Evolutionary conservation across 1,139 yeast species (phyloP).

Genomic region (Eremothecium cymbalariae): DNA sequence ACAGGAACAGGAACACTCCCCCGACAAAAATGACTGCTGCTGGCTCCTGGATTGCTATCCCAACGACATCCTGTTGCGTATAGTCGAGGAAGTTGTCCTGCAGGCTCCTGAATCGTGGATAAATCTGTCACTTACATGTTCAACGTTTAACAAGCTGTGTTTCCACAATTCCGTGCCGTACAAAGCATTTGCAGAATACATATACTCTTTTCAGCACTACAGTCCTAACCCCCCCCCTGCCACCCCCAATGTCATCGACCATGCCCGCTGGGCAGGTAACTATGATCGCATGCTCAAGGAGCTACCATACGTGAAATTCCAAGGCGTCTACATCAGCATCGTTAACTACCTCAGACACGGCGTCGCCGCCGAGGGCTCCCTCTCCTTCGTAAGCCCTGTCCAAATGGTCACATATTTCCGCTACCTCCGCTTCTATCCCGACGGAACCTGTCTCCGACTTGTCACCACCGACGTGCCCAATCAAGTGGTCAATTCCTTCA

Average conservation of each 20-base stretch:
- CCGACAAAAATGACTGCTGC: too few species aligned
- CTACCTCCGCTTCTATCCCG: conserved; percentile 69
- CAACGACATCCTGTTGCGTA: conserved; percentile 51
- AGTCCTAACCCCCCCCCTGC: too few species aligned
- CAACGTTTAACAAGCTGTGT: conserved; percentile 53
- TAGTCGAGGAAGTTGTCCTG: conserved; percentile 47
- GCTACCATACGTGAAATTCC: conserved; percentile 67
- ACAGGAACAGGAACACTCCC: conserved; percentile 32
- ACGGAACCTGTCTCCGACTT: conserved; percentile 64
- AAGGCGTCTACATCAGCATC: conserved; percentile 80
- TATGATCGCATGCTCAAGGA: conserved; percentile 47
- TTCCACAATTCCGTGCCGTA: conserved; percentile 48
- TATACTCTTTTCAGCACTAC: conserved; percentile 53
- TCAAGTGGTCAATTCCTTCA: conserved; percentile 49
- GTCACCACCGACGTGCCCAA: conserved; percentile 61
- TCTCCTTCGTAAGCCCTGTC: conserved; percentile 68
- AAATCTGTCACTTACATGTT: conserved; percentile 53
- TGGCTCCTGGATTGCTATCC: conserved; percentile 54
- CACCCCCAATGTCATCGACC: too few species aligned
- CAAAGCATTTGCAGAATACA: conserved; percentile 46
- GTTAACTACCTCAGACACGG: conserved; percentile 82
- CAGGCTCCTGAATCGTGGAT: conserved; percentile 61
- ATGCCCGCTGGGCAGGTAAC: conserved; percentile 41
- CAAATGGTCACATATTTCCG: conserved; percentile 83
- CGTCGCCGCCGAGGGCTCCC: conserved; percentile 53